Percentiles rank a stretch among this genome's conserved stretches.
Evolutionary conservation across 2,329 filamentous ascomycete species (phyloP).

Genomic region (Verticillium klebahnii): DNA sequence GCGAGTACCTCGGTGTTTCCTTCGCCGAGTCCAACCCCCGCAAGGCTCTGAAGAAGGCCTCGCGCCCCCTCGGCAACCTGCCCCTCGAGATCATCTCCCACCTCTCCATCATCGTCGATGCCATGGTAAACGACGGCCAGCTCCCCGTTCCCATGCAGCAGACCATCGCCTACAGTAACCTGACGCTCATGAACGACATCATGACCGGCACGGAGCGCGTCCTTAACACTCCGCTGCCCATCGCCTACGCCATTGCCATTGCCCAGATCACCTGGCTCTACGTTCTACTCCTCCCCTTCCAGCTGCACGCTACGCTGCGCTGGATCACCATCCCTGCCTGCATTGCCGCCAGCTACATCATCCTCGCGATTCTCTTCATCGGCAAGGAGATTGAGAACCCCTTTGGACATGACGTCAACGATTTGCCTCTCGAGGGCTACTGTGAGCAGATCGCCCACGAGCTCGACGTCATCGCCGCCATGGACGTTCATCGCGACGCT

Average conservation of each 20-base stretch:
- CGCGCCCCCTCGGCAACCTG: conserved; percentile 73
- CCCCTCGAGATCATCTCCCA: conserved; percentile 77
- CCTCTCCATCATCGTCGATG: conserved; percentile 62
- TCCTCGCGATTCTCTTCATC: conserved; percentile 69
- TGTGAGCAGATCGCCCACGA: conserved; percentile 71
- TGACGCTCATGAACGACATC: conserved; percentile 66
- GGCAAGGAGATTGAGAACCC: conserved; percentile 82
- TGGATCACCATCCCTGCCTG: conserved; percentile 79
- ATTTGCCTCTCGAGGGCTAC: conserved; percentile 71
- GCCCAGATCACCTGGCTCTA: conserved; percentile 85
- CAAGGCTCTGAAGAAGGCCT: conserved; percentile 69
- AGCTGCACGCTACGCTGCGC: conserved; percentile 57
- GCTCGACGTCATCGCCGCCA: conserved; percentile 63
- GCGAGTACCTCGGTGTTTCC: conserved; percentile 70
- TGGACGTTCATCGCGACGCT: conserved; percentile 12
- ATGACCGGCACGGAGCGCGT: conserved; percentile 71
- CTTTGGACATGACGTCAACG: conserved; percentile 80
- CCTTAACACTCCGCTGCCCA: conserved; percentile 74
- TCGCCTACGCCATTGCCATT: conserved; percentile 81
- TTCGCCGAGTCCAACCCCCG: conserved; percentile 76
- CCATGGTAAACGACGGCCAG: conserved; percentile 50
- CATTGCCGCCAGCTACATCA: conserved; percentile 72
- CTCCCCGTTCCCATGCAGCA: conserved; percentile 55
- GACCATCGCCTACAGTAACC: conserved; percentile 53
- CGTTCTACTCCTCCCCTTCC: conserved; percentile 75